Conservation (phyloP, 1,284 basidiomycete species). For the Trametes pubescens region DNA sequence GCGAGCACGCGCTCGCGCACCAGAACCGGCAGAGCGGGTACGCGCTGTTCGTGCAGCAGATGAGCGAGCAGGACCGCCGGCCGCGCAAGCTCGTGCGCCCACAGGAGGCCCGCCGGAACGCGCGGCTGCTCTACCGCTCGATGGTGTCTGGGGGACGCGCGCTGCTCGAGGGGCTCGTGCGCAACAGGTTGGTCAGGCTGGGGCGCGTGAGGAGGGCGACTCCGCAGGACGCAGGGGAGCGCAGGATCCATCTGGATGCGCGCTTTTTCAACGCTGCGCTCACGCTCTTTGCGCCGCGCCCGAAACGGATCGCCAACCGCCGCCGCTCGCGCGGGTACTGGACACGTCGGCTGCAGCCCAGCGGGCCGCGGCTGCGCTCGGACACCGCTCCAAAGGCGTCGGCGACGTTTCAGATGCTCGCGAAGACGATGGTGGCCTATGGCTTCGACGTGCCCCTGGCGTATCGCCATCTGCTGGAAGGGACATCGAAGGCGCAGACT, state of each 20-base stretch:
- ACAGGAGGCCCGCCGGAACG: conserved; percentile 40
- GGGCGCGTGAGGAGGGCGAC: background rate
- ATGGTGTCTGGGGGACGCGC: conserved; percentile 47
- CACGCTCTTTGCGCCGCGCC: conserved; percentile 52
- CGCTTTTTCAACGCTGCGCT: conserved; percentile 75
- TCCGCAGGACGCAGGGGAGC: conserved; percentile 1
- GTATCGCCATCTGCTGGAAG: conserved; percentile 54
- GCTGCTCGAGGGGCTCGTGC: conserved; percentile 36
- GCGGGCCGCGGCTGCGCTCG: conserved; percentile 32
- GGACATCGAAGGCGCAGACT: conserved; percentile 39
- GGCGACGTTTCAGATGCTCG: conserved; percentile 54
- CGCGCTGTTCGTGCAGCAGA: conserved; percentile 42
- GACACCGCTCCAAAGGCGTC: conserved; percentile 44
- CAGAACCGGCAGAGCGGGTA: conserved; percentile 45
- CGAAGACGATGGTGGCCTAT: conserved; percentile 51
- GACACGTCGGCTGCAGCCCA: conserved; percentile 40
- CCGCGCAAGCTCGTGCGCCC: conserved; percentile 25
- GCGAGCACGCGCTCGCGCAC: conserved; percentile 34
- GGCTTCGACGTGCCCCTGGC: conserved; percentile 58
- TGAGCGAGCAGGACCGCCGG: conserved; percentile 4
- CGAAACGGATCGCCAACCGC: conserved; percentile 40
- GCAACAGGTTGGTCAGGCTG: background rate
- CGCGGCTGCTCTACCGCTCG: conserved; percentile 45
- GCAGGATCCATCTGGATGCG: conserved; percentile 54
- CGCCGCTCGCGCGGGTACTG: conserved; percentile 37